These are phyloP conservation scores for Epichloe baconii DNA, from an alignment of 2,329 filamentous ascomycete genomes.

Conservation along the genomic window DNA sequence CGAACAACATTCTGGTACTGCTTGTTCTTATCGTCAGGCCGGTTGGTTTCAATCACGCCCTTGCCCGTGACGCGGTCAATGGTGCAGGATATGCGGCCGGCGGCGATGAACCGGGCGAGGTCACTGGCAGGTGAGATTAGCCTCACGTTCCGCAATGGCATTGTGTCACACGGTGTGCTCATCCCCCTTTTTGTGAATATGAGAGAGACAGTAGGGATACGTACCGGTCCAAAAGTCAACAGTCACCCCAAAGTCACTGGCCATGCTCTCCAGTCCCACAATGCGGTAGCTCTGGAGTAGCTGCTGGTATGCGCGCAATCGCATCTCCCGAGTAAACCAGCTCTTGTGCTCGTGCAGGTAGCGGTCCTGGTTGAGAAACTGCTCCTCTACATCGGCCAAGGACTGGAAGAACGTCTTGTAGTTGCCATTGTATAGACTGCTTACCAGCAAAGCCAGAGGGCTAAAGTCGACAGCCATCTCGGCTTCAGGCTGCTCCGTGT, in stretches of 20 bases:
- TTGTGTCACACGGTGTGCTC: not conserved
- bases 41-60: slow-evolving; percentile 94
- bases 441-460: slow-evolving; percentile 74
- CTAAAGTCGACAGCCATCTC: slow-evolving; percentile 82
- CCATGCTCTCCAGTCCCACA: slow-evolving; percentile 95
- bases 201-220: slow-evolving; percentile 17
- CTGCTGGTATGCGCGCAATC: slow-evolving; percentile 90
- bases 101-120: slow-evolving; percentile 92
- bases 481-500: slow-evolving; percentile 58
- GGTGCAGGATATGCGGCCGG: slow-evolving; percentile 85
- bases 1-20: slow-evolving; percentile 97
- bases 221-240: slow-evolving; percentile 93
- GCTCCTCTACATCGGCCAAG: slow-evolving; percentile 79
- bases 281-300: slow-evolving; percentile 94
- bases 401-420: slow-evolving; percentile 92
- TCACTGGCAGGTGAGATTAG: slow-evolving; percentile 42
- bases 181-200: not conserved
- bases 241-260: slow-evolving; percentile 88
- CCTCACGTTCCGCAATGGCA: not conserved
- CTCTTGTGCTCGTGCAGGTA: slow-evolving; percentile 91
- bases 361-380: slow-evolving; percentile 85
- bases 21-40: slow-evolving; percentile 98
- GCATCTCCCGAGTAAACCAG: slow-evolving; percentile 99
- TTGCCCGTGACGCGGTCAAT: slow-evolving; percentile 95
- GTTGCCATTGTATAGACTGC: slow-evolving; percentile 83